Evolutionary conservation across 1,284 basidiomycete genomes (phyloP).

Genomic region (Malassezia nana): DNA sequence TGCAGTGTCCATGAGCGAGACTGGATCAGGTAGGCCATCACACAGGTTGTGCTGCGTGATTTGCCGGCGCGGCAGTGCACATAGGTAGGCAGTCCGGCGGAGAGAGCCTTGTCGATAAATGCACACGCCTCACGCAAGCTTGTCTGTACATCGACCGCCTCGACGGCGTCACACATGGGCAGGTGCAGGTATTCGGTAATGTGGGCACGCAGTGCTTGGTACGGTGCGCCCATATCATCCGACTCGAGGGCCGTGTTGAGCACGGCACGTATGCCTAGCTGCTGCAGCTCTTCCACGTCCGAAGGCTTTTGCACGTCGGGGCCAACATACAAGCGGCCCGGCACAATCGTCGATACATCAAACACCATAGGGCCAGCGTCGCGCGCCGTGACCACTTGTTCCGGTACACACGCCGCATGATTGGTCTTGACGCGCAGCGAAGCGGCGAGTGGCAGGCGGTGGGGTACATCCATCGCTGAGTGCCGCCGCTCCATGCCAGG

Average conservation of each 20-base stretch:
- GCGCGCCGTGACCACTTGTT: background rate
- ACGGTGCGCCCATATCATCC: conserved; percentile 23
- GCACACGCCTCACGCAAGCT: conserved; percentile 74
- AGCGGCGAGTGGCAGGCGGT: background rate
- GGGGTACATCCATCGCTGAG: background rate
- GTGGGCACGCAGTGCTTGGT: conserved; percentile 12
- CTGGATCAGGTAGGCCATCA: conserved; percentile 93
- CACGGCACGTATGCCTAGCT: conserved; percentile 72
- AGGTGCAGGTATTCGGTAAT: conserved; percentile 77
- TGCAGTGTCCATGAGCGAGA: conserved; percentile 90
- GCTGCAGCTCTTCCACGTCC: conserved; percentile 64
- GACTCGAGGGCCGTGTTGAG: conserved; percentile 76
- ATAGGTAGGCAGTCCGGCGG: conserved; percentile 78
- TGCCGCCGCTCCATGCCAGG: background rate
- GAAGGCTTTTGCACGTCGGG: conserved; percentile 67
- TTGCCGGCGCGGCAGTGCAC: conserved; percentile 96
- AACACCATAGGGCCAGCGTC: conserved; percentile 7
- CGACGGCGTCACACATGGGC: conserved; percentile 86
- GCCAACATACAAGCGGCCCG: conserved; percentile 78
- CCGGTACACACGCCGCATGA: background rate
- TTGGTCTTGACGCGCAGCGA: background rate
- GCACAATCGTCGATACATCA: conserved; percentile 57
- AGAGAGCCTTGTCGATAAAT: conserved; percentile 75
- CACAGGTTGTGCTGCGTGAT: conserved; percentile 87
- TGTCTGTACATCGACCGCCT: conserved; percentile 76